A percentile compares a stretch with the other conserved stretches of the same genome.
phyloP scores from a whole-genome alignment of 2,329 filamentous ascomycete species.

The Coniochaeta hoffmannii region DNA sequence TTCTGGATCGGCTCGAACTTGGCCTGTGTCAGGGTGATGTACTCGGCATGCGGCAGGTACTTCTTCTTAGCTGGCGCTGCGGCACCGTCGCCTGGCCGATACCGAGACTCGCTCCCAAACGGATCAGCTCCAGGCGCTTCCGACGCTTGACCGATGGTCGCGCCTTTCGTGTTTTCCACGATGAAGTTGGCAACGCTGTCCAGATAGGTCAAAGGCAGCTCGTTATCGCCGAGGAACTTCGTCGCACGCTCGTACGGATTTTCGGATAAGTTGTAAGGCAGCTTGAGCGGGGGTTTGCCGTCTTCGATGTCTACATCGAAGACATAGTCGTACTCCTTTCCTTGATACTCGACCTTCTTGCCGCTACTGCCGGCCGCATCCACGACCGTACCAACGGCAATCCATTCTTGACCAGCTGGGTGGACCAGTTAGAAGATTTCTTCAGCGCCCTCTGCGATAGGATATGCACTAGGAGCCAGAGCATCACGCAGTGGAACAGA shows the following conservation, averaged over 20 bases:
- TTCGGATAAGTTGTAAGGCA: slow-evolving; percentile 89
- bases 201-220: slow-evolving; percentile 78
- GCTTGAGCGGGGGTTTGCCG: slow-evolving; percentile 82
- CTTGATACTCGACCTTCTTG: slow-evolving; percentile 67
- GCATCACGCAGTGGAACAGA: too few species aligned
- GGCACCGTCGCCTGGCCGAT: slow-evolving; percentile 60
- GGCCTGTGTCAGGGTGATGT: slow-evolving; percentile 68
- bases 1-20: slow-evolving; percentile 46
- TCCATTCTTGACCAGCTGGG: slow-evolving; percentile 64
- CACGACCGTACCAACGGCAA: slow-evolving; percentile 89
- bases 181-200: slow-evolving; percentile 94
- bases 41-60: slow-evolving; percentile 70
- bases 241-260: slow-evolving; percentile 89
- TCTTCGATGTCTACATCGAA: slow-evolving; percentile 97
- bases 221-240: slow-evolving; percentile 84
- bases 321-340: slow-evolving; percentile 90
- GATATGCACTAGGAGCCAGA: neutral
- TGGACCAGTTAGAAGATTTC: neutral
- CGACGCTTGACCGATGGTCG: slow-evolving; percentile 63
- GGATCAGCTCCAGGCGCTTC: slow-evolving; percentile 51
- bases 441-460: neutral
- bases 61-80: slow-evolving; percentile 40
- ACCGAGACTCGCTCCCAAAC: slow-evolving; percentile 70
- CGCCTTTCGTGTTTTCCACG: slow-evolving; percentile 78
- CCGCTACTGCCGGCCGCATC: slow-evolving; percentile 79